Percentiles rank a stretch among this genome's conserved stretches.
Conservation (phyloP, 2,329 filamentous ascomycete species). For the Verticillium longisporum region DNA sequence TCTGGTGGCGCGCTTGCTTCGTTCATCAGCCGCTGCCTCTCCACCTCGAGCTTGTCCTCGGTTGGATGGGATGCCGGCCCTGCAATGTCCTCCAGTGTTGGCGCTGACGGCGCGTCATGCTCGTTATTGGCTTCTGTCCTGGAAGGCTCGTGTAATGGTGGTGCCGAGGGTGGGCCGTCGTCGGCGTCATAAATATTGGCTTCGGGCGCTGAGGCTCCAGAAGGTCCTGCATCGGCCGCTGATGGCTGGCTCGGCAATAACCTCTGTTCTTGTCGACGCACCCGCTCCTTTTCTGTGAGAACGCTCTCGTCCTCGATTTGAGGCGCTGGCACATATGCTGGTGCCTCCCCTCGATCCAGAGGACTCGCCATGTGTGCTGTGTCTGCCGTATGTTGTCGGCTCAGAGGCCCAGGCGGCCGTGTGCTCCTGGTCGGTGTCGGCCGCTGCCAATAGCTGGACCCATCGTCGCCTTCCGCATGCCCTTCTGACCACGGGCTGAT, state of each 20-base stretch:
- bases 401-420: background rate
- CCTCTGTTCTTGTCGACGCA: constrained; percentile 69
- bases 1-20: constrained; percentile 58
- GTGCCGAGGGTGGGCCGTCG: constrained; percentile 22
- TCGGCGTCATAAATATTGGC: constrained; percentile 42
- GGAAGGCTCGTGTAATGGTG: background rate
- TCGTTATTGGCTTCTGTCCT: constrained; percentile 2
- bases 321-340: constrained; percentile 54
- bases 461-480: constrained; percentile 6
- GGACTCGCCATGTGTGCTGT: background rate
- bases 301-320: constrained; percentile 51
- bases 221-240: constrained; percentile 29
- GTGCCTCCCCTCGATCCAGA: constrained; percentile 18
- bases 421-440: background rate
- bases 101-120: constrained; percentile 33
- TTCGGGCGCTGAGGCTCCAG: constrained; percentile 16
- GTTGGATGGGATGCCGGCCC: constrained; percentile 22
- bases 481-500: constrained; percentile 11
- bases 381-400: constrained; percentile 4
- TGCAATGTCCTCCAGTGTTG: constrained; percentile 36
- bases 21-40: constrained; percentile 55
- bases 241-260: constrained; percentile 76
- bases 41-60: constrained; percentile 78
- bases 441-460: constrained; percentile 8
- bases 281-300: constrained; percentile 74